Conservation (phyloP, 768 basidiomycete species). For the Leccinum olivaceopallidum region DNA sequence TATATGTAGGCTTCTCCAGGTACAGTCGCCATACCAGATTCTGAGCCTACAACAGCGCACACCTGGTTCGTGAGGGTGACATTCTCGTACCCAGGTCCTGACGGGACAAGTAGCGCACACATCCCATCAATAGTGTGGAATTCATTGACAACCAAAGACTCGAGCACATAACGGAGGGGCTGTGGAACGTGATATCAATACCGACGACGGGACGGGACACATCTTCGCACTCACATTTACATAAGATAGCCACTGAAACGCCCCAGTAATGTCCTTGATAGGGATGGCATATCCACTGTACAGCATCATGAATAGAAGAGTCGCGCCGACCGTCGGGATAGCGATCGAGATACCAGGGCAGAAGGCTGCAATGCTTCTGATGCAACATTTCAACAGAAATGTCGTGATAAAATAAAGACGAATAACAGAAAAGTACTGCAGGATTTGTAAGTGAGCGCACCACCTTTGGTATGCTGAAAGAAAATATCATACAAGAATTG, state of each 20-base stretch:
- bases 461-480: not conserved
- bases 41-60: constrained; percentile 44
- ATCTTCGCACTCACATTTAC: constrained; percentile 33
- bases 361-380: constrained; percentile 60
- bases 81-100: constrained; percentile 37
- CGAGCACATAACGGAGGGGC: constrained; percentile 32
- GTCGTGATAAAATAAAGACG: constrained; percentile 50
- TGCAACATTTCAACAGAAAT: constrained; percentile 72
- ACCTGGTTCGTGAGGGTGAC: constrained; percentile 38
- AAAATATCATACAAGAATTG: constrained; percentile 22
- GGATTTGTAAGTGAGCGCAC: constrained; percentile 36
- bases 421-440: constrained; percentile 59
- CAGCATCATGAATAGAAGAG: constrained; percentile 40
- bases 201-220: constrained; percentile 30
- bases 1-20: constrained; percentile 42
- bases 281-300: constrained; percentile 44
- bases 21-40: constrained; percentile 41
- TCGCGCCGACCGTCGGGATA: constrained; percentile 31
- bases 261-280: constrained; percentile 2
- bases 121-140: constrained; percentile 41
- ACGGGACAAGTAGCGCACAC: constrained; percentile 34
- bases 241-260: constrained; percentile 23
- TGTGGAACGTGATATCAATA: constrained; percentile 32
- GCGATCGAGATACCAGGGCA: constrained; percentile 56
- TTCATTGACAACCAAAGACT: constrained; percentile 47